Evolutionary conservation across 768 basidiomycete genomes (phyloP).

Genomic region (Termitomyces titanicus): DNA sequence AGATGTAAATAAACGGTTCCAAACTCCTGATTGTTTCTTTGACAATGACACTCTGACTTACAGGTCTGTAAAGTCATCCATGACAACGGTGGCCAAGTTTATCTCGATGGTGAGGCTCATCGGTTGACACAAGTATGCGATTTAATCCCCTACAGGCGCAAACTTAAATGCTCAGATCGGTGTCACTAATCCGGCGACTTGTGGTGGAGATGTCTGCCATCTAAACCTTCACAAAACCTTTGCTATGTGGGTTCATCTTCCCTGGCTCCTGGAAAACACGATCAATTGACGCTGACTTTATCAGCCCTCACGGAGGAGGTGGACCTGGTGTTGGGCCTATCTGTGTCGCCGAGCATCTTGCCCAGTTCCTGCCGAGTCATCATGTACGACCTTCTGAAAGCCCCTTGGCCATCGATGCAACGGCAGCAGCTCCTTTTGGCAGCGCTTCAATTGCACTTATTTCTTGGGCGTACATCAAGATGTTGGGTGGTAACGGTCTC

Average conservation of each 20-base stretch:
- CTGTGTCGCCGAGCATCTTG: constrained; percentile 89
- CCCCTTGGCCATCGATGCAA: constrained; percentile 74
- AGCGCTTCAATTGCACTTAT: constrained; percentile 94
- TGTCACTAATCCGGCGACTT: constrained; percentile 88
- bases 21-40: not conserved
- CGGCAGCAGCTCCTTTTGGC: constrained; percentile 91
- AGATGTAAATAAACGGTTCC: constrained; percentile 43
- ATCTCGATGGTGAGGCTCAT: constrained; percentile 70
- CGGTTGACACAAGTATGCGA: not conserved
- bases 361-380: constrained; percentile 92
- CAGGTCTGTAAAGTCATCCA: constrained; percentile 93
- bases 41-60: constrained; percentile 3
- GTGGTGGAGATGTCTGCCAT: constrained; percentile 97
- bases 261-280: not conserved
- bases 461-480: constrained; percentile 99
- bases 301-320: constrained; percentile 93
- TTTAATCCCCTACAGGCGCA: constrained; percentile 46
- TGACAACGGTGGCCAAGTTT: constrained; percentile 94
- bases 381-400: constrained; percentile 67
- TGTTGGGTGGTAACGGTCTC: constrained; percentile 95
- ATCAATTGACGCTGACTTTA: not conserved
- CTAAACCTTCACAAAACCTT: constrained; percentile 99
- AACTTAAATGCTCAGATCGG: constrained; percentile 95
- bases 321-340: constrained; percentile 97
- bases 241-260: constrained; percentile 69